Base-by-base conservation (phyloP, 2,329 filamentous ascomycete genomes). In the Rhexocercosporidium sp. region DNA sequence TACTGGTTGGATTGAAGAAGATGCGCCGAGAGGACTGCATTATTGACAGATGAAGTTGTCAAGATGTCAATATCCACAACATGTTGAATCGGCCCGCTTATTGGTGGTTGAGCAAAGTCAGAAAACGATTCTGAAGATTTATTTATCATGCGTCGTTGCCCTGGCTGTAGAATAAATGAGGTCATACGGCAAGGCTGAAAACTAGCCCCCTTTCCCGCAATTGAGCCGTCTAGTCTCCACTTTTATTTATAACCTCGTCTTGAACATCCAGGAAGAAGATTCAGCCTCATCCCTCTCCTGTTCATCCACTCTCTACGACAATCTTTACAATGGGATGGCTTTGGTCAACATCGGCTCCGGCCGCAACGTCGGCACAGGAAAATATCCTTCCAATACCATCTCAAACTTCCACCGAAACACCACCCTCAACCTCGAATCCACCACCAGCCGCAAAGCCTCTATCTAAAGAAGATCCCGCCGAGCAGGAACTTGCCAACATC, bases 261-360 rank as follows among this genome's bases (percentile, higher is more conserved):
- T 22, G 57, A 69, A 62, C 29, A 34, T 65, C 25, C 64, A 62
- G 20, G 31, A 51, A 27, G 25, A 64, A 59, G 51, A 53, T 62
- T 54, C 51, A 69, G 66, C 64, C 39, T 65, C 62, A 67, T 49
- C 54, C 54, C 14, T 20, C n/a, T 22, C n/a, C 14, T 27, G 34
- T 14, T 25, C 62, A 70, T 63, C 62, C 57, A 63, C 64, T 66
- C 62, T 56, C 59, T 53, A 60, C 29, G 37, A 64, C 39, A 59
- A 41, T 20, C 37, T 47, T 70, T 73, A 80, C 64, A 69, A 90
- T 90, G 88, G 87, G 86, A 71, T 90, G 88, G 88, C 80, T 88
- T 69, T 90, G 86, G 86, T 81, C 84, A 67, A 81, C 79, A 6
- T 70, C 78, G n/a, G 73, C 79, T 18, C 29, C 71, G 20, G 47